Evolutionary conservation across 1,284 basidiomycete species (phyloP), one percentile per base, ranked within the genome.

Genomic region (Heterobasidion irregulare): DNA sequence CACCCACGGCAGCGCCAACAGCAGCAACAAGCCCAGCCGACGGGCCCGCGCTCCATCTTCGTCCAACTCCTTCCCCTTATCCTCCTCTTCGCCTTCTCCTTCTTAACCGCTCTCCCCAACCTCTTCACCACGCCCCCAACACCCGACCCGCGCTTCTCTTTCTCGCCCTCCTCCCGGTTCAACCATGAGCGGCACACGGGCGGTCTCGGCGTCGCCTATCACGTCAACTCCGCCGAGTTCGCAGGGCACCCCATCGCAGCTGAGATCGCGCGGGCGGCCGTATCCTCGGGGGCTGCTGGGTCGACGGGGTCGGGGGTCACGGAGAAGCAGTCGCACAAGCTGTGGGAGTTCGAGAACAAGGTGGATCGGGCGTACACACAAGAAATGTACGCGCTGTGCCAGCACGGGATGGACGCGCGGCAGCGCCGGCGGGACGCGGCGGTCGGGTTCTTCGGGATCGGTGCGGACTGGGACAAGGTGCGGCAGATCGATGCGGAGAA

Each of bases 401-500:
- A 87, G 64, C 70, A 71, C 6, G 82, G 82, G 48, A 58, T 83
- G 54, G 83, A 89, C 59, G 68, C 72, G 58, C 84, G 84, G 64
- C 75, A 85, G 62, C 79, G 83, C 56, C 72, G 76, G 58, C 85
- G 87, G 64, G 86, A 92, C 49, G 76, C 81, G 5, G 87, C 92
- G 61, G 72, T 90, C 52, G 94, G 94, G 2, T 72, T 96, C 62
- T 93, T 97, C 66, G 94, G 94, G 2, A 74, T 94, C 57, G 89
- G 92, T 18, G 89, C 92, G 16, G 88, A 97, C 67, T 92, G 89
- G 85, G 86, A 91, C 48, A 91, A 92, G 70, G 85, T 93, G 55
- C 75, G 74, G 67, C 67, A 67, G 61, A 87, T 93, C 56, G 78
- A 86, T 54, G 68, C 68, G 33, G 84, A 90, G 72, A 75, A 74